phyloP scores from a whole-genome alignment of 768 basidiomycete species.

The Leccinellum albellum region DNA sequence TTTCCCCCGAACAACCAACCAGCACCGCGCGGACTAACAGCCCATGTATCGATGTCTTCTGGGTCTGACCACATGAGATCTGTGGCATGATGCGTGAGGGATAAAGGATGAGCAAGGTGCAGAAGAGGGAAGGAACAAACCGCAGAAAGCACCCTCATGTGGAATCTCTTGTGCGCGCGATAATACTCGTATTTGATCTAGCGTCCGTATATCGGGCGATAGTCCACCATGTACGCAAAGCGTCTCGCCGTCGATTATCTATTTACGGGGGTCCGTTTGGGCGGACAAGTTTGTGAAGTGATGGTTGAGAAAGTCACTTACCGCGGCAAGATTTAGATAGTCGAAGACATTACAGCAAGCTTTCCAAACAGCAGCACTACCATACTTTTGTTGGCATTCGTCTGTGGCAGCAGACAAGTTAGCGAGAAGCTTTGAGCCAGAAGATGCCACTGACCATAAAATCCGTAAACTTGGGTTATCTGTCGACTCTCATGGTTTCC shows the following conservation, averaged over 20 bases:
- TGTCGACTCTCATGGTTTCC: constrained; percentile 98
- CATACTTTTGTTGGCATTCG: constrained; percentile 98
- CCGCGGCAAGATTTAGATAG: constrained; percentile 90
- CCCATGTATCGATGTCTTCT: constrained; percentile 94
- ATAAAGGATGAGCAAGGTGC: neutral
- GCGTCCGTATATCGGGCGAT: constrained; percentile 90
- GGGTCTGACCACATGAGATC: constrained; percentile 99
- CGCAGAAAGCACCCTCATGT: constrained; percentile 98
- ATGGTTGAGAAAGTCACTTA: constrained; percentile 34
- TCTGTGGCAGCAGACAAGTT: constrained; percentile 42
- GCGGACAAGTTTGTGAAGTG: neutral
- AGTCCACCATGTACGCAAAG: constrained; percentile 96
- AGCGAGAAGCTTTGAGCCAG: neutral
- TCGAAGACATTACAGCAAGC: constrained; percentile 97
- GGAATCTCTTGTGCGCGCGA: constrained; percentile 97
- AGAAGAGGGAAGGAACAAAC: constrained; percentile 34
- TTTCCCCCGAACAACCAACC: constrained; percentile 91
- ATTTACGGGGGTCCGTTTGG: neutral
- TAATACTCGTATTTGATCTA: constrained; percentile 91
- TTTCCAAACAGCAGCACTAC: constrained; percentile 93
- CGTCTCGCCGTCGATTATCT: constrained; percentile 93
- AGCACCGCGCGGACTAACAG: constrained; percentile 92
- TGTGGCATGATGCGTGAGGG: constrained; percentile 24
- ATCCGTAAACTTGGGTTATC: constrained; percentile 98
- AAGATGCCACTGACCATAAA: constrained; percentile 64